Evolutionary conservation across 2,329 filamentous ascomycete genomes (phyloP).

Genomic region (Alternaria triticina): DNA sequence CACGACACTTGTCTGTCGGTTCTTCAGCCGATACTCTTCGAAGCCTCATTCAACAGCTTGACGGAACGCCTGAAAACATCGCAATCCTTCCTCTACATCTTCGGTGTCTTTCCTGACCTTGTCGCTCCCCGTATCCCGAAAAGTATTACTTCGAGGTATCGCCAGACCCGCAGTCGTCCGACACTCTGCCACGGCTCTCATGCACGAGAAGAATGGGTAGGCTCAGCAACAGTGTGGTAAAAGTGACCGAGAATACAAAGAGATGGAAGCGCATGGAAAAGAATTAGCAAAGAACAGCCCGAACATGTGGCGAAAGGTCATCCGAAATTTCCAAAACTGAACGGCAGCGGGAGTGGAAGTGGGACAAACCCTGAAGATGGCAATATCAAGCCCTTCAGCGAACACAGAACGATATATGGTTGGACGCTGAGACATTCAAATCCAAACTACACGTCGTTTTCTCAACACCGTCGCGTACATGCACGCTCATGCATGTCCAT

Average conservation of each 20-base stretch:
- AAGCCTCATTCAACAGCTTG: background rate
- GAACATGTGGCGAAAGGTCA: no score
- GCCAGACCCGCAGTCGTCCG: background rate
- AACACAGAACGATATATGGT: background rate
- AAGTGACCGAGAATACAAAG: no score
- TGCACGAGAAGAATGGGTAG: no score
- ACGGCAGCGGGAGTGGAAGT: no score
- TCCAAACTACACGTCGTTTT: background rate
- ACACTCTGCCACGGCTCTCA: no score
- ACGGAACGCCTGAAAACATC: background rate
- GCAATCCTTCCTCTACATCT: background rate
- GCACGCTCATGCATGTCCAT: background rate
- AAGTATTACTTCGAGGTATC: background rate
- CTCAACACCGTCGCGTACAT: background rate
- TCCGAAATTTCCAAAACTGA: no score
- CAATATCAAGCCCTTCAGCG: background rate
- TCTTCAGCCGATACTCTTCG: background rate
- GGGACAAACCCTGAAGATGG: background rate
- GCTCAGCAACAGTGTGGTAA: no score
- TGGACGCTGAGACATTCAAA: background rate
- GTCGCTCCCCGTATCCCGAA: background rate
- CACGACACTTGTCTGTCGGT: no score
- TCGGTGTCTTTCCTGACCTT: background rate
- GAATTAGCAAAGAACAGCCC: no score
- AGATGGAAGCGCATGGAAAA: no score